These are phyloP conservation scores for Exophiala sideris DNA, from an alignment of 2,329 filamentous ascomycete species.

Conservation along the genomic window DNA sequence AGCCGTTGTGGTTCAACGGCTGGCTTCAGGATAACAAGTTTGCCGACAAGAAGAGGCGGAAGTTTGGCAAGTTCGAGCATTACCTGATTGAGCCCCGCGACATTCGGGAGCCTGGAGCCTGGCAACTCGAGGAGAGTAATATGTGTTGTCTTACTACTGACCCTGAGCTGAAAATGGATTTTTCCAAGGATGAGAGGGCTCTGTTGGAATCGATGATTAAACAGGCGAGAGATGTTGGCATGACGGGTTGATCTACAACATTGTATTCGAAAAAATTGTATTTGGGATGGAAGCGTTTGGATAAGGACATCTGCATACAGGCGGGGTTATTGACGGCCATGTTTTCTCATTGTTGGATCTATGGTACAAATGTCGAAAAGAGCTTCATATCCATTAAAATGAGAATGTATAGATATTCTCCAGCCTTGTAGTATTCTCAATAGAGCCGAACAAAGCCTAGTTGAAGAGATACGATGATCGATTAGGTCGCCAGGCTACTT, in stretches of 20 bases:
- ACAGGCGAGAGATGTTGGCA: slow-evolving; percentile 25
- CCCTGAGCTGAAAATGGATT: slow-evolving; percentile 23
- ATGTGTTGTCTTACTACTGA: slow-evolving; percentile 29
- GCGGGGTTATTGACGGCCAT: not conserved
- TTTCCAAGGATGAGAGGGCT: slow-evolving; percentile 21
- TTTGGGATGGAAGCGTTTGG: not conserved
- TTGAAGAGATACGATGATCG: too few relatives aligned
- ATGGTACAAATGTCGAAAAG: not conserved
- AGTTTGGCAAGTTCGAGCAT: slow-evolving; percentile 36
- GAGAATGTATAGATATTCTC: too few relatives aligned
- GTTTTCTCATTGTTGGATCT: not conserved
- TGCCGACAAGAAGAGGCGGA: slow-evolving; percentile 34
- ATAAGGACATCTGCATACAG: not conserved
- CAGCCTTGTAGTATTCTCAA: too few relatives aligned
- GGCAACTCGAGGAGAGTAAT: slow-evolving; percentile 28
- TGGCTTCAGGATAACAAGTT: slow-evolving; percentile 45
- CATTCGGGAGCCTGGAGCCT: slow-evolving; percentile 26
- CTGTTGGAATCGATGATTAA: slow-evolving; percentile 26
- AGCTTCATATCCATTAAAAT: not conserved
- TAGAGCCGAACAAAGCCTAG: too few relatives aligned
- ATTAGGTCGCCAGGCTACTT: too few relatives aligned
- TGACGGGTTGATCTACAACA: slow-evolving; percentile 10
- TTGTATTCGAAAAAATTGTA: not conserved
- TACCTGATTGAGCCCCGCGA: slow-evolving; percentile 28
- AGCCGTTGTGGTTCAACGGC: slow-evolving; percentile 49